Conservation (phyloP, 495 filamentous ascomycete genomes). For the Neurospora pannonica region DNA sequence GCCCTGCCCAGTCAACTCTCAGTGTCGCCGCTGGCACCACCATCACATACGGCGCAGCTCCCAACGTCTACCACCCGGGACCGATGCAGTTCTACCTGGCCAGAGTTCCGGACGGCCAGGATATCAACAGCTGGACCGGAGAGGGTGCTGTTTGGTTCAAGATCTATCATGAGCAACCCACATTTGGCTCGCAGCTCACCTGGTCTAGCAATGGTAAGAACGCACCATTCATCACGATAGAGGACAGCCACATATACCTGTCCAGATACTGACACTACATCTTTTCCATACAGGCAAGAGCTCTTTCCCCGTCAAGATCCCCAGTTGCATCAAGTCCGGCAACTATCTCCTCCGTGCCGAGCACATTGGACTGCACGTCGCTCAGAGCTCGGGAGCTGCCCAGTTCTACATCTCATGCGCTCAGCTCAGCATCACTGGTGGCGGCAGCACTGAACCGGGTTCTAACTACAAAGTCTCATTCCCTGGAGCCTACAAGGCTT, state of each 20-base stretch:
- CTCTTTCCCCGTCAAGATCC: slow-evolving; percentile 31
- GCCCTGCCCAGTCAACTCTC: slow-evolving; percentile 21
- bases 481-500: slow-evolving; percentile 31
- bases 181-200: slow-evolving; percentile 25
- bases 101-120: slow-evolving; percentile 33
- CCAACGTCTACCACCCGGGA: slow-evolving; percentile 36
- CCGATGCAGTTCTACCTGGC: slow-evolving; percentile 39
- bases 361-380: slow-evolving; percentile 45
- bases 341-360: slow-evolving; percentile 52
- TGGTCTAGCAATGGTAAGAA: slow-evolving; percentile 30
- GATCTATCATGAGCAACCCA: slow-evolving; percentile 40
- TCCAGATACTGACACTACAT: background rate
- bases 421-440: slow-evolving; percentile 30
- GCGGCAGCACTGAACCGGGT: slow-evolving; percentile 27
- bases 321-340: slow-evolving; percentile 37
- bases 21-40: slow-evolving; percentile 32
- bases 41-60: slow-evolving; percentile 33
- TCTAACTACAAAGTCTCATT: slow-evolving; percentile 23
- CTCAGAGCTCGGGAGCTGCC: slow-evolving; percentile 33
- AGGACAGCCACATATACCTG: background rate
- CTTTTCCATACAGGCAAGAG: slow-evolving; percentile 18
- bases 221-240: background rate
- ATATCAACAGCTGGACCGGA: slow-evolving; percentile 34
- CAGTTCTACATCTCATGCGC: slow-evolving; percentile 42
- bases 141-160: slow-evolving; percentile 46